Percentiles rank a stretch among this genome's conserved stretches.
These are phyloP conservation scores for Cladosporium phlei DNA, from an alignment of 2,329 filamentous ascomycete species.

Conservation along the genomic window DNA sequence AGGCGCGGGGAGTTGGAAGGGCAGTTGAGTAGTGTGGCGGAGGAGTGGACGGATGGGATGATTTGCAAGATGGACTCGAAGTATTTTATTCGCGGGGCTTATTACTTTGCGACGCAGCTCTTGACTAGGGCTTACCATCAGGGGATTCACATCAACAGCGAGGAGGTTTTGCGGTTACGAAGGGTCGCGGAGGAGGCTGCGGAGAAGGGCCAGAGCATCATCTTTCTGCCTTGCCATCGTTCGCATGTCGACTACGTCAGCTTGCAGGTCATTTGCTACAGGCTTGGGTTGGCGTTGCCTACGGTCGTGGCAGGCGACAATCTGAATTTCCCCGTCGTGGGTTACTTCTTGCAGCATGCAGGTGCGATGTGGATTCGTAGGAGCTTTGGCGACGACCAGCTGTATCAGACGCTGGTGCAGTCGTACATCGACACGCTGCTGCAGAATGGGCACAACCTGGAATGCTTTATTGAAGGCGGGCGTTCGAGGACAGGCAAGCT, in stretches of 20 bases:
- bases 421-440: conserved; percentile 90
- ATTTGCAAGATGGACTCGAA: conserved; percentile 82
- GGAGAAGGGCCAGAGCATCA: conserved; percentile 86
- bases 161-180: conserved; percentile 79
- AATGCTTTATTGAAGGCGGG: conserved; percentile 96
- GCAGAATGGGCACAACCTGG: conserved; percentile 86
- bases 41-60: conserved; percentile 87
- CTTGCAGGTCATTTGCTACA: conserved; percentile 90
- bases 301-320: conserved; percentile 95
- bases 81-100: conserved; percentile 79
- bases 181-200: conserved; percentile 78
- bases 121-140: conserved; percentile 92
- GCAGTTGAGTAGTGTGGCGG: conserved; percentile 73
- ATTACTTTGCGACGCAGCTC: conserved; percentile 83
- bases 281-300: conserved; percentile 80
- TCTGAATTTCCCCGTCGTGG: conserved; percentile 86
- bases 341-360: conserved; percentile 88
- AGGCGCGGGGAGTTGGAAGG: conserved; percentile 56
- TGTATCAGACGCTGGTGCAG: conserved; percentile 92
- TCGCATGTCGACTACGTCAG: conserved; percentile 97
- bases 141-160: conserved; percentile 90
- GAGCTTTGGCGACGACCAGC: conserved; percentile 83
- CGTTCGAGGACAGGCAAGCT: conserved; percentile 81
- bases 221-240: conserved; percentile 90
- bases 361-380: conserved; percentile 94